phyloP scores from a whole-genome alignment of 75 land plant species.

The Gnetum montanum region DNA sequence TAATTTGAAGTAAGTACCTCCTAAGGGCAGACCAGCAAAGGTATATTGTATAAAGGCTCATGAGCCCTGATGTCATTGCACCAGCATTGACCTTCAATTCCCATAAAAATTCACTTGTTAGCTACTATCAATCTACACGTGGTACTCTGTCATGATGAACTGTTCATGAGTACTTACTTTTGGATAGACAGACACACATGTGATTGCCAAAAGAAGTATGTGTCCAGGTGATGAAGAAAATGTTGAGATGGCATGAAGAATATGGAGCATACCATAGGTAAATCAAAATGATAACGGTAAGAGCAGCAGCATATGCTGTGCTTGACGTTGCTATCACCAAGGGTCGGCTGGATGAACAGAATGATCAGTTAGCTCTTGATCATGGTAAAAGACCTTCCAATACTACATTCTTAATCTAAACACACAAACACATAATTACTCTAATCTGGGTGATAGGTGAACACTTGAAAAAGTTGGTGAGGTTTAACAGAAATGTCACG shows the following conservation, averaged over 20 bases:
- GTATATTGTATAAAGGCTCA: constrained; percentile 81
- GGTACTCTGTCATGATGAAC: too few species aligned
- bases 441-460: not conserved
- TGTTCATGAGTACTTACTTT: constrained; percentile 40
- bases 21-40: constrained; percentile 93
- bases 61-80: constrained; percentile 68
- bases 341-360: constrained; percentile 48
- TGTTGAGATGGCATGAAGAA: constrained; percentile 66
- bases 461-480: too few species aligned
- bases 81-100: constrained; percentile 78
- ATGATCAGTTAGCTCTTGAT: too few species aligned
- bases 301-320: constrained; percentile 31
- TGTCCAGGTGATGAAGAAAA: constrained; percentile 85
- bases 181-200: constrained; percentile 63
- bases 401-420: too few species aligned
- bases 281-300: constrained; percentile 70
- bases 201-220: constrained; percentile 58
- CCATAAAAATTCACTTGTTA: too few species aligned
- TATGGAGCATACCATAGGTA: constrained; percentile 74
- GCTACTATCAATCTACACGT: too few species aligned
- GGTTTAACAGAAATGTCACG: too few species aligned
- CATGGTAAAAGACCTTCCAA: too few species aligned
- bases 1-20: constrained; percentile 34
- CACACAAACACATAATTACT: constrained; percentile 4
- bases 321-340: constrained; percentile 41